Evolutionary conservation across 2,329 filamentous ascomycete species (phyloP), one percentile per base, ranked within the genome.

Genomic region (Parastagonospora avenae): DNA sequence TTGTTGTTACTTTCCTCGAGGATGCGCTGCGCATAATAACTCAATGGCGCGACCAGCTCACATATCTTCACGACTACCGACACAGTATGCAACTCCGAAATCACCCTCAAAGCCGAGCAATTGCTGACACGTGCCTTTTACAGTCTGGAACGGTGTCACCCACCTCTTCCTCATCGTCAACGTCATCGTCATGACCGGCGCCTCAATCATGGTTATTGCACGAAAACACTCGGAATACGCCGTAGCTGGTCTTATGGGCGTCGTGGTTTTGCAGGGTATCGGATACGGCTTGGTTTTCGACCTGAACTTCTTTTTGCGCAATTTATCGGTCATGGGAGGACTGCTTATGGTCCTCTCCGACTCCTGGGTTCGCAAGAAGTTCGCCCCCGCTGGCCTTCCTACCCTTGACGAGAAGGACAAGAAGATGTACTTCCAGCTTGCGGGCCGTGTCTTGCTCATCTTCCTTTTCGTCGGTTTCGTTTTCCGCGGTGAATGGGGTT

Each of bases 361-460:
- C 79, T 96, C 91, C 50, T 97, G 93, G 92, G 92, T 97, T 59
- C 89, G 92, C 78, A 97, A 97, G 86, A 90, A 87, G 75, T 96
- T 97, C 80, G 93, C 92, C 2, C 96, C 96, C 57, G 94, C 94
- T 41, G 94, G 94, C 41, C 84, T 99, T 46, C 94, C 94, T 42
- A 86, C 91, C 76, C 85, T 99, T 46, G 94, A 97, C 73, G 94
- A 99, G 82, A 97, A 97, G 86, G 94, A 99, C 76, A 90, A 92
- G 79, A 99, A 97, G 85, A 97, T 97, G 93, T 99, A 99, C 83
- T 95, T 99, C 79, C 94, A 97, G 85, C 88, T 99, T 56, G 94
- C 94, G 62, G 94, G 94, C 31, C 88, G 94, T 64, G 91, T 99
- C 31, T 83, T 99, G 60, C 82, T 99, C 66, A 97, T 99, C 79